phyloP scores from a whole-genome alignment of 2,329 filamentous ascomycete genomes.

The Chrysosporium keratinophilum region DNA sequence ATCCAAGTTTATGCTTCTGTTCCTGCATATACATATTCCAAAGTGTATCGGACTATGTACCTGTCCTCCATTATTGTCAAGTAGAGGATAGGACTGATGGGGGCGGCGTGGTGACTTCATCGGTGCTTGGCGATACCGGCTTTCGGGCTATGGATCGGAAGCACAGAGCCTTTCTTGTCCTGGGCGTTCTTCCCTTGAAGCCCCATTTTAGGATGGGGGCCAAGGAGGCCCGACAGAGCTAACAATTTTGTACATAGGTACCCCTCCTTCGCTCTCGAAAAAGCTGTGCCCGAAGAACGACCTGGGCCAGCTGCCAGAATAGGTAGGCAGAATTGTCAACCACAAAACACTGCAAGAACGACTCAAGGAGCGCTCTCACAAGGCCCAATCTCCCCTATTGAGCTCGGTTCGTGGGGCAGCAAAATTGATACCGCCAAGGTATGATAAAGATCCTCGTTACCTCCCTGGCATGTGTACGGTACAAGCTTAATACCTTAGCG shows the following conservation, averaged over 20 bases:
- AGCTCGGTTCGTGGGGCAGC: no score
- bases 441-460: not conserved
- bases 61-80: not conserved
- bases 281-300: not conserved
- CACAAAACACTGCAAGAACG: no score
- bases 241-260: not conserved
- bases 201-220: not conserved
- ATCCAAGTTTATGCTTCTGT: constrained; percentile 7
- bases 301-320: no score
- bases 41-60: not conserved
- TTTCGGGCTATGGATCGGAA: not conserved
- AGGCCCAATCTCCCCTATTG: no score
- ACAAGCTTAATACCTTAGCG: constrained; percentile 1
- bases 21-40: constrained; percentile 1
- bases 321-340: no score
- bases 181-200: not conserved
- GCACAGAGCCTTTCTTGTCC: constrained; percentile 1
- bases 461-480: not conserved
- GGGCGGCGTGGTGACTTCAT: not conserved
- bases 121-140: not conserved
- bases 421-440: not conserved
- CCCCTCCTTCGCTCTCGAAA: not conserved
- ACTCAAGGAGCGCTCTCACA: no score
- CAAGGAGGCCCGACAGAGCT: constrained; percentile 2
- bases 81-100: not conserved